A percentile compares a stretch with the other conserved stretches of the same genome.
Evolutionary conservation across 495 filamentous ascomycete genomes (phyloP).

Genomic region (Talaromyces thailandensis): DNA sequence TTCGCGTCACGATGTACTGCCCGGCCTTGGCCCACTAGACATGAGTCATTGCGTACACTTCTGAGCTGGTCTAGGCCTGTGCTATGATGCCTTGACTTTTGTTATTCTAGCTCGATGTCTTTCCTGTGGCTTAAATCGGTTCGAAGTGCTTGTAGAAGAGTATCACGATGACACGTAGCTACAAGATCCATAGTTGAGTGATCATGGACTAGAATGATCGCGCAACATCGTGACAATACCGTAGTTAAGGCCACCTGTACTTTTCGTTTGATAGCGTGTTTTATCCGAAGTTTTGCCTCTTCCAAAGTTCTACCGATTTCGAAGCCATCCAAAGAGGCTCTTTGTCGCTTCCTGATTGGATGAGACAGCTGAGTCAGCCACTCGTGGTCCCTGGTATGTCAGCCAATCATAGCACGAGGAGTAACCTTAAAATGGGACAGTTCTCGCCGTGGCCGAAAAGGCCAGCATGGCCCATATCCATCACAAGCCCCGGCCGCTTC

Average conservation of each 20-base stretch:
- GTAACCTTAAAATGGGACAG: constrained; percentile 30
- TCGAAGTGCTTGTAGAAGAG: background rate
- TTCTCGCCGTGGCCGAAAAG: constrained; percentile 35
- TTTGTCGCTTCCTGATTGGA: constrained; percentile 8
- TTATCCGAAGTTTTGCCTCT: background rate
- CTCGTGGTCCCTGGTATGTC: background rate
- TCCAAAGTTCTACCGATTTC: constrained; percentile 1
- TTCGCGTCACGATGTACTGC: background rate
- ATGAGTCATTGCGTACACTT: background rate
- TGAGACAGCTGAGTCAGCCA: background rate
- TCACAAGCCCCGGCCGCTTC: constrained; percentile 9
- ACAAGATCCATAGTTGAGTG: too few species aligned
- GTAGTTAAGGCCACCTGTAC: background rate
- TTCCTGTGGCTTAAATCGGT: background rate
- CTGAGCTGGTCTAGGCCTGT: background rate
- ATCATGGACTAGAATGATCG: background rate
- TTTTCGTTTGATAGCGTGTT: background rate
- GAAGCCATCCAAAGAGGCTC: constrained; percentile 5
- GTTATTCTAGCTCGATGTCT: background rate
- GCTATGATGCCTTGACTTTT: background rate
- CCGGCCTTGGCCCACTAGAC: background rate
- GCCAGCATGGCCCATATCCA: constrained; percentile 37
- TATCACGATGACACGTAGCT: too few species aligned
- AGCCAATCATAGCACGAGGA: constrained; percentile 32
- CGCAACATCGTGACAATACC: too few species aligned